phyloP scores from a whole-genome alignment of 1,284 basidiomycete species.

The Boletellus deceptivus region DNA sequence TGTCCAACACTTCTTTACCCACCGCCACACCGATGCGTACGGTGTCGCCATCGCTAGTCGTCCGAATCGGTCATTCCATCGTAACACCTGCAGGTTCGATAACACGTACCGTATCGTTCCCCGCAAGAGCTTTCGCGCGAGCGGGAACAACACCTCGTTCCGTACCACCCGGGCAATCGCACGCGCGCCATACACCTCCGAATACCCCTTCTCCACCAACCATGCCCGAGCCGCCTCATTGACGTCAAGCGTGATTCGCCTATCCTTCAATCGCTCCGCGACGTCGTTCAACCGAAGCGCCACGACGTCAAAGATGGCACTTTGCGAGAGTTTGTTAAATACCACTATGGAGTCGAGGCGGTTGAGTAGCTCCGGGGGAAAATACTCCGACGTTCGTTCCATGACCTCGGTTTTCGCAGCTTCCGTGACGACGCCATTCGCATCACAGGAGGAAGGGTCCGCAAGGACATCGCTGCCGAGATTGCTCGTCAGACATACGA shows the following conservation, averaged over 20 bases:
- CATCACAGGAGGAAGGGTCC: slow-evolving; percentile 61
- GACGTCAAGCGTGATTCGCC: slow-evolving; percentile 74
- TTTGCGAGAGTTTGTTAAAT: slow-evolving; percentile 83
- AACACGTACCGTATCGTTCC: slow-evolving; percentile 67
- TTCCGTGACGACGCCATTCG: slow-evolving; percentile 65
- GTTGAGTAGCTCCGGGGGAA: slow-evolving; percentile 90
- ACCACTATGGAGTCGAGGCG: slow-evolving; percentile 85
- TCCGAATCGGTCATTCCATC: neutral
- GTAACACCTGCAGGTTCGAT: neutral
- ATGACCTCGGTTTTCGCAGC: slow-evolving; percentile 71
- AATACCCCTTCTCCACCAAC: slow-evolving; percentile 82
- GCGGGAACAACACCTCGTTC: slow-evolving; percentile 73
- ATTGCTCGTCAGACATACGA: slow-evolving; percentile 44
- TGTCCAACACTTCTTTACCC: slow-evolving; percentile 23
- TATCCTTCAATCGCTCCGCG: slow-evolving; percentile 58
- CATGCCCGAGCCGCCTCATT: slow-evolving; percentile 63
- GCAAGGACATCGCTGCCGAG: slow-evolving; percentile 74
- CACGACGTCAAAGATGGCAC: slow-evolving; percentile 77
- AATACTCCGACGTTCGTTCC: slow-evolving; percentile 71
- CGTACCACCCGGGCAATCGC: slow-evolving; percentile 81
- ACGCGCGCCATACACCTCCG: slow-evolving; percentile 83
- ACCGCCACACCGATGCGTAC: slow-evolving; percentile 25
- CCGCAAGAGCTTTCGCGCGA: slow-evolving; percentile 72
- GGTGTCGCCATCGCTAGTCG: slow-evolving; percentile 33
- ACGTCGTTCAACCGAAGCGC: slow-evolving; percentile 75